Evolutionary conservation across 208 protist species (phyloP).

Genomic region (Wallacemonas sp.): DNA sequence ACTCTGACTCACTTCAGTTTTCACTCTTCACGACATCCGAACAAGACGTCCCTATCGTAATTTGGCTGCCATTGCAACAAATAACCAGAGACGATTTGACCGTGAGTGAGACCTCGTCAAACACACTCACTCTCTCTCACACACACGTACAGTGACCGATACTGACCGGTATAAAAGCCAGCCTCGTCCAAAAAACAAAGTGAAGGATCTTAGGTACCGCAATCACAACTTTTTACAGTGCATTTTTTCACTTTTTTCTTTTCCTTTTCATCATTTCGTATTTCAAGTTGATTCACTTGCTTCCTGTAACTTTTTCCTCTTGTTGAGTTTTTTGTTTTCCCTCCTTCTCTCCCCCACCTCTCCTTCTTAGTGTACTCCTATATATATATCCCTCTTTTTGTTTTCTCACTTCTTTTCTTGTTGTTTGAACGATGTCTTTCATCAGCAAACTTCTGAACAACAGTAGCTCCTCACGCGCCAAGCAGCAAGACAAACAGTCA

Average conservation of each 20-base stretch:
- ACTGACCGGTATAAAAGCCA: too few species aligned
- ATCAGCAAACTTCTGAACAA: slow-evolving; percentile 9
- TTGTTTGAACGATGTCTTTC: slow-evolving; percentile 7
- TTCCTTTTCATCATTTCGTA: slow-evolving; percentile 10
- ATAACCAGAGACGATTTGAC: too few species aligned
- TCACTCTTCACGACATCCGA: too few species aligned
- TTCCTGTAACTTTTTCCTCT: slow-evolving; percentile 2
- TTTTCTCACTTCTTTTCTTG: not conserved
- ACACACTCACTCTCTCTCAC: too few species aligned
- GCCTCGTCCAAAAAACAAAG: too few species aligned
- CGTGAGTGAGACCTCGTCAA: too few species aligned
- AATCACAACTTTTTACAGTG: not conserved
- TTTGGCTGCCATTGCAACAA: too few species aligned
- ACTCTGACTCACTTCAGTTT: too few species aligned
- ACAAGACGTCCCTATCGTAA: too few species aligned
- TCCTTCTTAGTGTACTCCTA: not conserved
- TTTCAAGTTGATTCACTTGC: not conserved
- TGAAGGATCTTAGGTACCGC: not conserved
- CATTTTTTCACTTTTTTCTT: not conserved
- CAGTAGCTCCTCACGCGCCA: not conserved
- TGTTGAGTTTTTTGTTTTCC: slow-evolving; percentile 17
- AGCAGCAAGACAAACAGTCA: not conserved
- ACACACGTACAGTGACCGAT: too few species aligned
- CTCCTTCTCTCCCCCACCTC: not conserved
- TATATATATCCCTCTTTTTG: slow-evolving; percentile 2